These are phyloP conservation scores for Citrus reticulata DNA, from an alignment of 345 rosid genomes.

Conservation along the genomic window DNA sequence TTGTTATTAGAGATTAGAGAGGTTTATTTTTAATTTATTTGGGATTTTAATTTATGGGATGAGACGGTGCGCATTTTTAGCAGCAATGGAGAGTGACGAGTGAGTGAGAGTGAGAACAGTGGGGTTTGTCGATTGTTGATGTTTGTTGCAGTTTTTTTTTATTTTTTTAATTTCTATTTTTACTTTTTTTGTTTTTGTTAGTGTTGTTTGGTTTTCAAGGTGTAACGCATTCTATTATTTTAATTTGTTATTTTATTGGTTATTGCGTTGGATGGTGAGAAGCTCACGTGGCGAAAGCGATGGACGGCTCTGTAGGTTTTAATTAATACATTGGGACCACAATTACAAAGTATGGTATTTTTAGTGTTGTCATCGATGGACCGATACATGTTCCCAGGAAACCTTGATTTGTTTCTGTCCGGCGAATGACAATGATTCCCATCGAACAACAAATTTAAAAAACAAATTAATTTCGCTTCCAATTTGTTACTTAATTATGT, in stretches of 20 bases:
- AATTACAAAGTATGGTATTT: not conserved
- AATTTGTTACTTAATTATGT: not conserved
- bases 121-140: not conserved
- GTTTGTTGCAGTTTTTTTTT: not conserved
- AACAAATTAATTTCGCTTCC: not conserved
- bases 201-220: not conserved
- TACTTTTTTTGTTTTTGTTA: not conserved
- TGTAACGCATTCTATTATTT: constrained; percentile 8
- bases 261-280: not conserved
- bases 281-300: constrained; percentile 11
- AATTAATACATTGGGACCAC: not conserved
- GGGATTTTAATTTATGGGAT: constrained; percentile 6
- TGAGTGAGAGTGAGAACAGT: not conserved
- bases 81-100: not conserved
- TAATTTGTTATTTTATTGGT: constrained; percentile 6
- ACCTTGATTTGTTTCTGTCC: not conserved
- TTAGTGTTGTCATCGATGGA: not conserved
- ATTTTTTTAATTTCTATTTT: not conserved
- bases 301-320: not conserved
- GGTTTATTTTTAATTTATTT: constrained; percentile 15
- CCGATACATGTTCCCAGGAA: not conserved
- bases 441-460: not conserved
- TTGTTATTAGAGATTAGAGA: not conserved
- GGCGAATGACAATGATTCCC: not conserved
- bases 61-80: constrained; percentile 8